These are phyloP conservation scores for Phylloporus sp. DNA, from an alignment of 768 basidiomycete genomes.

Conservation along the genomic window DNA sequence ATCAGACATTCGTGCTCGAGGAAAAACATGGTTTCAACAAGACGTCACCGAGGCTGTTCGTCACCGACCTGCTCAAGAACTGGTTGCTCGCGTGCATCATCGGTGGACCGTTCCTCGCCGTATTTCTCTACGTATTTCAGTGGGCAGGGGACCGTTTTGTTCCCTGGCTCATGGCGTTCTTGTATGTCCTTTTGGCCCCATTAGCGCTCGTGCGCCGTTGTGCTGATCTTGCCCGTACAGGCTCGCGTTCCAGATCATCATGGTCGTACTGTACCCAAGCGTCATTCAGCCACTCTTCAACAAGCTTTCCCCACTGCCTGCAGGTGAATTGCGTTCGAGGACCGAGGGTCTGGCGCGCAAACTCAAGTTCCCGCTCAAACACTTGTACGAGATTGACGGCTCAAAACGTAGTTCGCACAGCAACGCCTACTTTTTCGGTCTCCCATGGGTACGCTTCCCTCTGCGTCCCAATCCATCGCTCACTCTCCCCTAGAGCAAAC, in stretches of 20 bases:
- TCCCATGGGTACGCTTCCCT: conserved; percentile 72
- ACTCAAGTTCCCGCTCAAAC: conserved; percentile 90
- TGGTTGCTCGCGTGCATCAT: conserved; percentile 67
- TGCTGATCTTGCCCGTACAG: conserved; percentile 33
- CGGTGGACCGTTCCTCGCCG: conserved; percentile 81
- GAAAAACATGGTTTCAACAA: conserved; percentile 98
- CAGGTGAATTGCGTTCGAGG: conserved; percentile 69
- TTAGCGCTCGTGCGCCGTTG: neutral
- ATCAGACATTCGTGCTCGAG: conserved; percentile 91
- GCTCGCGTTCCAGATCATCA: conserved; percentile 73
- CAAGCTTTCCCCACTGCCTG: conserved; percentile 82
- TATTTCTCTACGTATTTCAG: conserved; percentile 83
- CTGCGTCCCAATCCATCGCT: neutral
- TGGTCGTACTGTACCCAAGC: conserved; percentile 79
- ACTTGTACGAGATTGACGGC: conserved; percentile 96
- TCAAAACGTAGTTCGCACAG: conserved; percentile 93
- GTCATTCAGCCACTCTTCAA: conserved; percentile 96
- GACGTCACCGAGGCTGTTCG: conserved; percentile 69
- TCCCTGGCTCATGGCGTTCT: conserved; percentile 88
- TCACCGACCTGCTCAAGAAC: conserved; percentile 75
- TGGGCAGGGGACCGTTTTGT: conserved; percentile 94
- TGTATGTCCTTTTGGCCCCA: conserved; percentile 55
- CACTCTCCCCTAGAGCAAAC: conserved; percentile 59
- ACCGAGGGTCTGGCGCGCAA: conserved; percentile 74
- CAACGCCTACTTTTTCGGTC: conserved; percentile 98